Percentiles rank a stretch among this genome's conserved stretches.
These are phyloP conservation scores for Capronia coronata DNA, from an alignment of 2,329 filamentous ascomycete genomes.

Conservation along the genomic window DNA sequence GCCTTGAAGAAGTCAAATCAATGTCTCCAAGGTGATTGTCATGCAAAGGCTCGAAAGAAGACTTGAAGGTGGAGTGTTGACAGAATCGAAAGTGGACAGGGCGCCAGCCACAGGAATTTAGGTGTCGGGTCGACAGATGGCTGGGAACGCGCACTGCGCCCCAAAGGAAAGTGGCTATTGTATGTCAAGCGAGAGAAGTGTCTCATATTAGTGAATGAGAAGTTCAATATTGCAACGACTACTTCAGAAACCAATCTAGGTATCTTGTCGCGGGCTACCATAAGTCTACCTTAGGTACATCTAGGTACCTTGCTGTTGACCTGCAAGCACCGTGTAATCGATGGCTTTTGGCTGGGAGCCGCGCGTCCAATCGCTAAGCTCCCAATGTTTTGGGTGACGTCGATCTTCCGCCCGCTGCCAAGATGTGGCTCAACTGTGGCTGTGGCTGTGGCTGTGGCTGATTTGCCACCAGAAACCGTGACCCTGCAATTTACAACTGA, in stretches of 20 bases:
- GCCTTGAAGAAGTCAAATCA: background rate
- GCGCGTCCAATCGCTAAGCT: background rate
- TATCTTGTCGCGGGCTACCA: too few species aligned
- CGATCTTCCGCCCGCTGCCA: background rate
- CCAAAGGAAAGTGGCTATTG: background rate
- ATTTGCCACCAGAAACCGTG: too few species aligned
- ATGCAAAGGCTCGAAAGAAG: slow-evolving; percentile 9
- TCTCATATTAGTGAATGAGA: background rate
- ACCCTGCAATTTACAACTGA: too few species aligned
- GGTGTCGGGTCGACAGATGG: slow-evolving; percentile 13
- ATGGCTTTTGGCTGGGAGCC: background rate
- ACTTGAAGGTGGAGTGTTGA: slow-evolving; percentile 13
- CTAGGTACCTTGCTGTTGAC: too few species aligned
- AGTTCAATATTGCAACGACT: too few species aligned
- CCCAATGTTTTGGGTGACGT: background rate
- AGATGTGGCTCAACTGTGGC: background rate
- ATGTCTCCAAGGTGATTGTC: slow-evolving; percentile 1
- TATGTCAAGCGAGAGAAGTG: background rate
- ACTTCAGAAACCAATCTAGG: too few species aligned
- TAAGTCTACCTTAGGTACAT: too few species aligned
- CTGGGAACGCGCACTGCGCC: slow-evolving; percentile 9
- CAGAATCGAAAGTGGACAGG: slow-evolving; percentile 17
- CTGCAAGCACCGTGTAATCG: too few species aligned
- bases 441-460: too few species aligned
- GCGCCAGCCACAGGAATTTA: slow-evolving; percentile 26